phyloP scores from a whole-genome alignment of 306 rosid species.

The Senna siamea region DNA sequence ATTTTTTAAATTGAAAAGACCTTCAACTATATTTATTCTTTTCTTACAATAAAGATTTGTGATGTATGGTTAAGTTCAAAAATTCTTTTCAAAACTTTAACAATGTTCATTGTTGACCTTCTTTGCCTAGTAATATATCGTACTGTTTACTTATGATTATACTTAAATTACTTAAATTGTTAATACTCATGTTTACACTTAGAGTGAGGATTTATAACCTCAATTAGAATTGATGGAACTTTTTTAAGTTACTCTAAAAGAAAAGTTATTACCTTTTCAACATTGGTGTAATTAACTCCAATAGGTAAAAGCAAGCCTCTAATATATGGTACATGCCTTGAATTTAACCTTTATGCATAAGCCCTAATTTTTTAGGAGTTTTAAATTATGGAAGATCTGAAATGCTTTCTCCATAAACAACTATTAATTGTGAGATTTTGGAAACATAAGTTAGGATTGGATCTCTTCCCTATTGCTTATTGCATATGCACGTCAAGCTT shows the following conservation, averaged over 20 bases:
- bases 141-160: background rate
- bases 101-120: background rate
- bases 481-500: too few species aligned
- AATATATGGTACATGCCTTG: conserved; percentile 5
- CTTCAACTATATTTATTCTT: too few species aligned
- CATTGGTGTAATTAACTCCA: background rate
- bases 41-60: too few species aligned
- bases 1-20: too few species aligned
- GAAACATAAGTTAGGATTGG: too few species aligned
- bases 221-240: conserved; percentile 1
- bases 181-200: too few species aligned
- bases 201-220: conserved; percentile 17
- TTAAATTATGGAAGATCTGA: background rate
- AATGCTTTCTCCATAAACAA: too few species aligned
- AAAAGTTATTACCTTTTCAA: conserved; percentile 5
- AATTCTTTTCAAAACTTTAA: background rate
- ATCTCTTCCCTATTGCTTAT: too few species aligned
- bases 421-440: too few species aligned
- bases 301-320: conserved; percentile 1
- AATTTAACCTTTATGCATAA: background rate
- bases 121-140: background rate
- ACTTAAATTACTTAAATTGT: too few species aligned
- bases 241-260: conserved; percentile 17
- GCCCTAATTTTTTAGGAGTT: background rate
- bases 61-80: background rate